These are phyloP conservation scores for Phialemoniopsis sp. DNA, from an alignment of 2,329 filamentous ascomycete species.

Conservation along the genomic window DNA sequence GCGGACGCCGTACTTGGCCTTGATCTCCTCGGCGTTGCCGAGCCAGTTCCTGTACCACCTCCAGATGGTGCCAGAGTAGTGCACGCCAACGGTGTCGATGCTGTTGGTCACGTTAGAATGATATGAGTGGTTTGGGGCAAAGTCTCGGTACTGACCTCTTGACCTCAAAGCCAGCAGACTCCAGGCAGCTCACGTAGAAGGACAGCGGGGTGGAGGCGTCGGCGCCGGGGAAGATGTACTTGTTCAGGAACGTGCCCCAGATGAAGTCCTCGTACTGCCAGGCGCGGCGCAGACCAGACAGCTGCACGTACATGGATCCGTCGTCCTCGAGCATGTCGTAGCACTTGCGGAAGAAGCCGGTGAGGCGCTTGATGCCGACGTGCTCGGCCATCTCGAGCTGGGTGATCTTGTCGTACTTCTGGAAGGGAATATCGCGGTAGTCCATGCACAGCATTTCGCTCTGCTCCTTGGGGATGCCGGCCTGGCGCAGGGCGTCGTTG, in stretches of 20 bases:
- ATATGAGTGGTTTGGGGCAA: too few species aligned
- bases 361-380: conserved; percentile 88
- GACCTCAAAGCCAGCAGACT: conserved; percentile 84
- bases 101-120: conserved; percentile 20
- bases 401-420: conserved; percentile 90
- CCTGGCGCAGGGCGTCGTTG: conserved; percentile 80
- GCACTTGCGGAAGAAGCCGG: conserved; percentile 77
- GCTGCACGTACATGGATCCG: conserved; percentile 92
- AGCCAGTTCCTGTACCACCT: conserved; percentile 99
- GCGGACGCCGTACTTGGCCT: conserved; percentile 88
- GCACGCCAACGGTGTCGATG: conserved; percentile 90
- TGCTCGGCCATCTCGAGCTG: conserved; percentile 99
- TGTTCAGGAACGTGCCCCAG: conserved; percentile 99
- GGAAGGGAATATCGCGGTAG: conserved; percentile 88
- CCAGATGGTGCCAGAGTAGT: conserved; percentile 96
- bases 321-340: conserved; percentile 96
- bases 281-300: conserved; percentile 85
- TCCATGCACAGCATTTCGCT: conserved; percentile 93
- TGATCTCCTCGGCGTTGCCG: conserved; percentile 85
- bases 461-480: conserved; percentile 80
- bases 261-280: conserved; percentile 99
- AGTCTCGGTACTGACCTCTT: conserved; percentile 63
- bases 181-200: conserved; percentile 79
- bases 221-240: conserved; percentile 96
- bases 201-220: conserved; percentile 92